Evolutionary conservation across 2,329 filamentous ascomycete genomes (phyloP).

Genomic region (Apiospora phragmitis): DNA sequence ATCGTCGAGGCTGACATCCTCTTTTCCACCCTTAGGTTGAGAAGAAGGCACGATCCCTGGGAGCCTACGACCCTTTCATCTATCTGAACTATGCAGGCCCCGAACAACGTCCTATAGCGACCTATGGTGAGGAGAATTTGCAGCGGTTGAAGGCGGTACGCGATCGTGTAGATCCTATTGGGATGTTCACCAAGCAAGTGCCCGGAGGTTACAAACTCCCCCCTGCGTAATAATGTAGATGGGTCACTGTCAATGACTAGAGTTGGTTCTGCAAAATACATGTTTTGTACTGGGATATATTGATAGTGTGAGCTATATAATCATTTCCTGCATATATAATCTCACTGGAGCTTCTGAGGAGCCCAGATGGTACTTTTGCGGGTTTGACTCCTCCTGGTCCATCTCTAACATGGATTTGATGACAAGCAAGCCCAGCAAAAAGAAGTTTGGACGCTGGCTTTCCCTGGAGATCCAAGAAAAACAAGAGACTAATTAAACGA

Average conservation of each 20-base stretch:
- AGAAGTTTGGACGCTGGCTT: background rate
- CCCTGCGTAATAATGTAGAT: too few species aligned
- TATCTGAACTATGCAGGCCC: slow-evolving; percentile 22
- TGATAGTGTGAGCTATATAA: too few species aligned
- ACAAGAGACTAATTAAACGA: too few species aligned
- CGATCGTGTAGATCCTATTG: slow-evolving; percentile 16
- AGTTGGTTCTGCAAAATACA: too few species aligned
- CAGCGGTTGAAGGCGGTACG: slow-evolving; percentile 13
- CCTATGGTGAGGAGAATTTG: slow-evolving; percentile 20
- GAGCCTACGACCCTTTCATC: slow-evolving; percentile 21
- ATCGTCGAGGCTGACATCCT: slow-evolving; percentile 12
- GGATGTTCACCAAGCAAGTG: slow-evolving; percentile 18
- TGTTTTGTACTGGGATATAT: too few species aligned
- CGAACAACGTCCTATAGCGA: slow-evolving; percentile 21
- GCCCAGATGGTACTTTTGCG: too few species aligned
- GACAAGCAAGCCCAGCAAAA: background rate
- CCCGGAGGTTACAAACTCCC: slow-evolving; percentile 24
- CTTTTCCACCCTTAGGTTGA: slow-evolving; percentile 3
- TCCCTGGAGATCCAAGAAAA: too few species aligned
- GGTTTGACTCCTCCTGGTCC: too few species aligned
- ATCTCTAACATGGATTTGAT: too few species aligned
- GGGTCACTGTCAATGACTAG: too few species aligned
- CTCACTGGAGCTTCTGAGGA: too few species aligned
- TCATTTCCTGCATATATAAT: too few species aligned
- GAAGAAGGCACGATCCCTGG: slow-evolving; percentile 12